Base-by-base conservation (phyloP, 805 yeast genomes). In the Candida maltosa region DNA sequence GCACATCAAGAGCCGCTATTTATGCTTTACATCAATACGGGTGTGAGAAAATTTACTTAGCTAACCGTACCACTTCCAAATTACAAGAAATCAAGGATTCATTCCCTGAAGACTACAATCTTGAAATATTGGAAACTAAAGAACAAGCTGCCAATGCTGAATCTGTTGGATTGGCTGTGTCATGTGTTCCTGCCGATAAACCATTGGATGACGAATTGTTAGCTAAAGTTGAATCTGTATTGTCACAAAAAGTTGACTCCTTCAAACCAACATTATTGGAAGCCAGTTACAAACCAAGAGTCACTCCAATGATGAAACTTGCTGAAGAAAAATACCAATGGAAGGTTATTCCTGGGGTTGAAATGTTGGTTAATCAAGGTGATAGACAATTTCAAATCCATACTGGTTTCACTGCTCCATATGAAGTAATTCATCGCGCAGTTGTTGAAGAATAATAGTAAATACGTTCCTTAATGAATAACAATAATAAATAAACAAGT, bases 1-100 rank as follows among this genome's bases (percentile, higher is more conserved):
- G 99, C 29, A 89, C 99, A 17, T 81, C 96, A 1, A 75, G 96
- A 51, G 96, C 98, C 27, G 97, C 97, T 0, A 78, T 86, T 11
- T 88, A 76, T 57, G 97, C 98, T 1, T 70, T 93, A 45, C 75
- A 78, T 52, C 52, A 76, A 41, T 63, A 91, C 67, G 96, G 96
- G 2, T 87, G 94, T 58, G 48, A 63, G 16, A 78, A 70, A 47
- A 85, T 91, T 40, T 87, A 79, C 64, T 69, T 91, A 68, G 55
- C 86, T 39, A 91, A 89, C 66, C 78, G 97, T 57, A 87, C 96
- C 2, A 56, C 65, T 1, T 63, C 80, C 6, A 87, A 87, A 52
- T 65, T 87, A 34, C 54, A 56, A 15, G 80, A 72, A 1, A 65
- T 93, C 46, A 74, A 73, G 41, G 56, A 68, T 1, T 63, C 74